A percentile compares a stretch with the other conserved stretches of the same genome.
phyloP scores from a whole-genome alignment of 495 filamentous ascomycete species.

The Aspergillus taichungensis region DNA sequence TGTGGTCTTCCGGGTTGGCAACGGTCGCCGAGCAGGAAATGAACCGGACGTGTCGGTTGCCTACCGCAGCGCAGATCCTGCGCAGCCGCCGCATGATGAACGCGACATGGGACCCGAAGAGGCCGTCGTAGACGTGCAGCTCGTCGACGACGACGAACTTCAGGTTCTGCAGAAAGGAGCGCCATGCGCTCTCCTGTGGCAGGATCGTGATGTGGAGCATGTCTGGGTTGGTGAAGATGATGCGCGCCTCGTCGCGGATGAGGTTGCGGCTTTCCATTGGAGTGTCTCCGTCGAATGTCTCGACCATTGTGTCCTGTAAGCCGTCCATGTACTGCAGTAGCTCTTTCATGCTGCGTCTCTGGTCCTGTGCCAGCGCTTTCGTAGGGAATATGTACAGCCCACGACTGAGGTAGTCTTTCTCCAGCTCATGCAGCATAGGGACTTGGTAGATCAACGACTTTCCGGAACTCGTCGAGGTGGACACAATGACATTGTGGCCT shows the following conservation, averaged over 20 bases:
- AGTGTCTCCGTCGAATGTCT: conserved; percentile 96
- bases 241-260: conserved; percentile 80
- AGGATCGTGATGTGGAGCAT: conserved; percentile 96
- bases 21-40: conserved; percentile 97
- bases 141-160: conserved; percentile 87
- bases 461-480: conserved; percentile 91
- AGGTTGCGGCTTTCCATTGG: conserved; percentile 65
- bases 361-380: conserved; percentile 94
- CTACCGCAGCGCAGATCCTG: conserved; percentile 83
- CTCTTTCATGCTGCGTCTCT: conserved; percentile 79
- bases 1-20: conserved; percentile 87
- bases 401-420: conserved; percentile 63
- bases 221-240: conserved; percentile 98
- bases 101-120: conserved; percentile 90
- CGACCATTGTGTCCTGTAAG: conserved; percentile 67
- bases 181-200: conserved; percentile 84
- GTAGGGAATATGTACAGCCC: conserved; percentile 99
- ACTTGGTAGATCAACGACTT: conserved; percentile 97
- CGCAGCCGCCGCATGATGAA: conserved; percentile 90
- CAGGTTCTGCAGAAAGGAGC: conserved; percentile 78
- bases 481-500: conserved; percentile 81
- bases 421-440: conserved; percentile 81
- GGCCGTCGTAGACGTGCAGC: conserved; percentile 91
- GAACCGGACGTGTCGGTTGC: conserved; percentile 82
- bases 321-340: conserved; percentile 70